Evolutionary conservation across 345 rosid genomes (phyloP), one percentile per base, ranked within the genome.

Genomic region (Gossypium herbaceum): DNA sequence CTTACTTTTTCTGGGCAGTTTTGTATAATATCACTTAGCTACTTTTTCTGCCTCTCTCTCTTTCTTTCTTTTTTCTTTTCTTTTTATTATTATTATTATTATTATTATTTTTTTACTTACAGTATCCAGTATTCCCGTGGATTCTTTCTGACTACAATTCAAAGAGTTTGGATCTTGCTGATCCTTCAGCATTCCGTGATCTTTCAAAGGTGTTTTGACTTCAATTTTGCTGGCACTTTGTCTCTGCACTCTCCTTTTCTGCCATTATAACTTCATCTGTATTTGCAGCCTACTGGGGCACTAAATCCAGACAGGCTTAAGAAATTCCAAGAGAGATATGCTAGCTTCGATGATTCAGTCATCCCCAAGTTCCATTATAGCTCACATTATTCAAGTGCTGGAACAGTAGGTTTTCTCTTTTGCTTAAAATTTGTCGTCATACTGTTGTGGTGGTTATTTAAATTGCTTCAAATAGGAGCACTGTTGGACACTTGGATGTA

Each of bases 61-160:
- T 34, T 0, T 13, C 7, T 5, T 15, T 34, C 39, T 27, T 3
- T 29, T 29, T 4, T 60, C 27, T 2, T n/a, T 17, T 20, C 22
- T 20, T 20, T 20, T 20, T 20, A 20, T 20, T 20, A 20, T 20
- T 20, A 20, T 20, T 20, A 20, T 20, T 20, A 20, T 20, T 20
- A 20, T 20, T 20, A 20, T 20, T 20, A 1, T 20, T 20, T 20
- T 57, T 50, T 29, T 20, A 47, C 27, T 13, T 87, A 88, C 93
- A 95, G 99, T 95, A 95, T 86, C 99, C 98, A 77, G 98, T 95
- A 81, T 95, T 95, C 78, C 99, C 99, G 25, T 95, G 99, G 99
- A 84, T 95, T 81, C 92, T 93, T 64, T 87, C 97, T 78, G 92
- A 95, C 81, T 88, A 92, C 85, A 82, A 75, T 79, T 93, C 99